Conservation (phyloP, 495 filamentous ascomycete genomes). For the Aspergillus sclerotiicarbonarius region DNA sequence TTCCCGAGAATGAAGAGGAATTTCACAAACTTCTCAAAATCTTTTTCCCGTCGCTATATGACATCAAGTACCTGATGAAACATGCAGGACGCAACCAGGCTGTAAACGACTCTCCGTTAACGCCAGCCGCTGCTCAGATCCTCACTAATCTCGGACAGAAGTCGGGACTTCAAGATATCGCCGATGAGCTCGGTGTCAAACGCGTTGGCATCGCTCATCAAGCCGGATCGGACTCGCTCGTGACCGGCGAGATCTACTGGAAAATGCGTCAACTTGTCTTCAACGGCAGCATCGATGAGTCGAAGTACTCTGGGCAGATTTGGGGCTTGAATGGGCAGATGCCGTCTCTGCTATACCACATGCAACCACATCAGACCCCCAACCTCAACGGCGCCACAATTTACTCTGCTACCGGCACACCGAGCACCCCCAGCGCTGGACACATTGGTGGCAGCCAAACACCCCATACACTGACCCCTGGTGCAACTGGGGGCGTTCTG, state of each 20-base stretch:
- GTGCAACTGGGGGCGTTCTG: conserved; percentile 61
- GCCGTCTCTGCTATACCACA: conserved; percentile 45
- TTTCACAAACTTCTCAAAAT: conserved; percentile 81
- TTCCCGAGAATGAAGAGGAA: conserved; percentile 83
- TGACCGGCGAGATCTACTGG: conserved; percentile 93
- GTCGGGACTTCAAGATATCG: conserved; percentile 86
- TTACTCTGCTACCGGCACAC: conserved; percentile 56
- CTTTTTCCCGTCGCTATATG: conserved; percentile 90
- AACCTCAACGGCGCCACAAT: conserved; percentile 59
- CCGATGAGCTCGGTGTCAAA: conserved; percentile 86
- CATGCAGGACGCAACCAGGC: conserved; percentile 67
- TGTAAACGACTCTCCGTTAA: conserved; percentile 57
- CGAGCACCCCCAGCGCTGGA: conserved; percentile 68
- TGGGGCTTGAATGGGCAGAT: conserved; percentile 77
- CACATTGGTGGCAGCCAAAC: conserved; percentile 55
- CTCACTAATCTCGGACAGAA: conserved; percentile 79
- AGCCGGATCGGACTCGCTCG: conserved; percentile 84
- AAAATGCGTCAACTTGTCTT: conserved; percentile 82
- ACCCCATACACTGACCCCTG: conserved; percentile 65
- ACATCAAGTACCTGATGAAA: conserved; percentile 97
- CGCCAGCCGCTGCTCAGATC: conserved; percentile 61
- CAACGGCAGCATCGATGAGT: conserved; percentile 69
- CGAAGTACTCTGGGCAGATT: conserved; percentile 77
- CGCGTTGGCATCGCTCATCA: conserved; percentile 83
- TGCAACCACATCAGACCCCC: conserved; percentile 46